Percentiles rank a stretch among this genome's conserved stretches.
phyloP scores from a whole-genome alignment of 2,329 filamentous ascomycete species.

The Pseudocercospora pini-densiflorae region DNA sequence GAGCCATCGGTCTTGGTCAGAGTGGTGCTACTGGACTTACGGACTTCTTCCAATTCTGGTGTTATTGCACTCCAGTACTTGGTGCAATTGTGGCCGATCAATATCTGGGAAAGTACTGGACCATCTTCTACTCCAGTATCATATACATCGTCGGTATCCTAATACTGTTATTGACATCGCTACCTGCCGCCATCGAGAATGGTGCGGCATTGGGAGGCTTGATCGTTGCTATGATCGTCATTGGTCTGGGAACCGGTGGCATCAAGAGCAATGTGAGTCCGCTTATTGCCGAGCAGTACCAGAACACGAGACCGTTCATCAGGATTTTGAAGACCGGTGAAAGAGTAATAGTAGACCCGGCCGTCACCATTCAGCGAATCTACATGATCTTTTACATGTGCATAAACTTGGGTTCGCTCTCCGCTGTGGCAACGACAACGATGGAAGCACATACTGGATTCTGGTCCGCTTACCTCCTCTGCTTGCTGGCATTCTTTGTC shows the following conservation, averaged over 20 bases:
- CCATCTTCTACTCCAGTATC: conserved; percentile 68
- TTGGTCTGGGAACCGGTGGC: conserved; percentile 74
- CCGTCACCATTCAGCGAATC: conserved; percentile 45
- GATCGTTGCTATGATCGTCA: conserved; percentile 65
- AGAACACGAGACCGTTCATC: conserved; percentile 41
- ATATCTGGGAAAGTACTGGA: conserved; percentile 68
- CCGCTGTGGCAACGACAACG: conserved; percentile 51
- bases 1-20: conserved; percentile 43
- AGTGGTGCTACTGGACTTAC: conserved; percentile 47
- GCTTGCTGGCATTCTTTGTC: conserved; percentile 65
- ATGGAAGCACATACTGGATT: conserved; percentile 70
- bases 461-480: conserved; percentile 65
- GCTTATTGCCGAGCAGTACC: conserved; percentile 53
- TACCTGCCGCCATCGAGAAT: conserved; percentile 65
- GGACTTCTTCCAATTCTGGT: conserved; percentile 51
- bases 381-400: conserved; percentile 45
- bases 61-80: conserved; percentile 29
- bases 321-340: conserved; percentile 46
- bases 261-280: conserved; percentile 76
- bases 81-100: conserved; percentile 32
- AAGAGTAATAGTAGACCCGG: conserved; percentile 51
- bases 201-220: conserved; percentile 66
- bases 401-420: conserved; percentile 73
- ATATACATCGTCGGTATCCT: conserved; percentile 69
- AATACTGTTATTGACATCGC: conserved; percentile 66